These are phyloP conservation scores for Candida mesenterica DNA, from an alignment of 1,139 yeast genomes.

Conservation along the genomic window DNA sequence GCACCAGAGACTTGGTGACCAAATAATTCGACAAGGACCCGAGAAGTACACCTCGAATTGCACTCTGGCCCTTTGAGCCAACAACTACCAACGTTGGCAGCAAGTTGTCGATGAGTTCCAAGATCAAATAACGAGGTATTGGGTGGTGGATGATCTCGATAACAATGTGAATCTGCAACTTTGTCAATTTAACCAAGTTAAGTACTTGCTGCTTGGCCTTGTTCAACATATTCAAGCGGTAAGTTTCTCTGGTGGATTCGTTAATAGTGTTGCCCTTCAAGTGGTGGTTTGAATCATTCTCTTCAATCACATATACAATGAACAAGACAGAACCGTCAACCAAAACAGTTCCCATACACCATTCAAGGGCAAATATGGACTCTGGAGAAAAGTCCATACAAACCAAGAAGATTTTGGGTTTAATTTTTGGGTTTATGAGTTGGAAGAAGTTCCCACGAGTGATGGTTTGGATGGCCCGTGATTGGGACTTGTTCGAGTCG, in stretches of 20 bases:
- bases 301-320: slow-evolving; percentile 76
- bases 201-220: slow-evolving; percentile 59
- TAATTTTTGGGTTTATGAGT: slow-evolving; percentile 46
- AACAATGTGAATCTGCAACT: slow-evolving; percentile 72
- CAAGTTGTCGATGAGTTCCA: slow-evolving; percentile 78
- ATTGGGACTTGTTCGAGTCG: slow-evolving; percentile 54
- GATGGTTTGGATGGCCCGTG: slow-evolving; percentile 63
- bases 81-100: slow-evolving; percentile 83
- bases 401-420: slow-evolving; percentile 68
- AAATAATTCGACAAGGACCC: slow-evolving; percentile 77
- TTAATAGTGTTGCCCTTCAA: slow-evolving; percentile 40
- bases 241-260: slow-evolving; percentile 47
- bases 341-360: slow-evolving; percentile 85
- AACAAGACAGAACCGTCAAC: slow-evolving; percentile 83
- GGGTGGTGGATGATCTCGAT: slow-evolving; percentile 81
- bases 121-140: slow-evolving; percentile 79
- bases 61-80: slow-evolving; percentile 76
- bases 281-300: slow-evolving; percentile 51
- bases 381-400: slow-evolving; percentile 86
- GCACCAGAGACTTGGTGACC: slow-evolving; percentile 75
- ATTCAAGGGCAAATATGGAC: slow-evolving; percentile 80
- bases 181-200: slow-evolving; percentile 64
- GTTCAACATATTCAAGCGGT: slow-evolving; percentile 58
- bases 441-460: slow-evolving; percentile 69
- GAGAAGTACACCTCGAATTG: slow-evolving; percentile 71